phyloP scores from a whole-genome alignment of 1,139 yeast species.

The Zygosaccharomyces pseudobailii region DNA sequence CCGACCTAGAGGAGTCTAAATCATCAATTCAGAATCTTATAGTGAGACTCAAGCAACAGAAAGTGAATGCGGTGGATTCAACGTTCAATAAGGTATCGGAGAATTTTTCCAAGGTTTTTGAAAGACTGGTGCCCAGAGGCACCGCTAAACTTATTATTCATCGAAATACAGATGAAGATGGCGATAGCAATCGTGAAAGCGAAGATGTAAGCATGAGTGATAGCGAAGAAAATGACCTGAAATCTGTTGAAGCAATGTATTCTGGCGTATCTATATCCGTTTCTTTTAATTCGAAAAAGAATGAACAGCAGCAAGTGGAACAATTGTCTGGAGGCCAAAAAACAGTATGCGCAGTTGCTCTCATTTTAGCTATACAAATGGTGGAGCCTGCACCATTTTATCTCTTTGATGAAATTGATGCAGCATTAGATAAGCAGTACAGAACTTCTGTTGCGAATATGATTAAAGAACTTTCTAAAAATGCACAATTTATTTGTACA shows the following conservation, averaged over 20 bases:
- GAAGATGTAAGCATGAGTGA: conserved; percentile 27
- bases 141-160: conserved; percentile 68
- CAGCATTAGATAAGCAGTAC: conserved; percentile 89
- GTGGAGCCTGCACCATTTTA: conserved; percentile 98
- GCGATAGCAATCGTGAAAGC: conserved; percentile 21
- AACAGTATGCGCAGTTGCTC: conserved; percentile 88
- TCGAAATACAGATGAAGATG: conserved; percentile 17
- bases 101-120: conserved; percentile 71
- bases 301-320: conserved; percentile 85
- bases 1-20: conserved; percentile 67
- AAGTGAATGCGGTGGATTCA: conserved; percentile 74
- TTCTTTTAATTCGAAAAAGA: conserved; percentile 80
- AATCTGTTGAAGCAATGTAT: conserved; percentile 50
- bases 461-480: conserved; percentile 57
- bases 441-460: conserved; percentile 81
- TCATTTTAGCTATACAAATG: conserved; percentile 86
- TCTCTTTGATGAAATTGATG: conserved; percentile 92
- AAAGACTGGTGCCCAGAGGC: conserved; percentile 78
- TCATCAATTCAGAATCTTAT: conserved; percentile 71
- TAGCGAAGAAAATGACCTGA: conserved; percentile 23
- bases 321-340: conserved; percentile 97
- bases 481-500: conserved; percentile 91
- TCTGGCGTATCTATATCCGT: conserved; percentile 84
- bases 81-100: conserved; percentile 75
- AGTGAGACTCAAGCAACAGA: conserved; percentile 66